phyloP scores from a whole-genome alignment of 768 basidiomycete species.

The Leccinum sublutescens region DNA sequence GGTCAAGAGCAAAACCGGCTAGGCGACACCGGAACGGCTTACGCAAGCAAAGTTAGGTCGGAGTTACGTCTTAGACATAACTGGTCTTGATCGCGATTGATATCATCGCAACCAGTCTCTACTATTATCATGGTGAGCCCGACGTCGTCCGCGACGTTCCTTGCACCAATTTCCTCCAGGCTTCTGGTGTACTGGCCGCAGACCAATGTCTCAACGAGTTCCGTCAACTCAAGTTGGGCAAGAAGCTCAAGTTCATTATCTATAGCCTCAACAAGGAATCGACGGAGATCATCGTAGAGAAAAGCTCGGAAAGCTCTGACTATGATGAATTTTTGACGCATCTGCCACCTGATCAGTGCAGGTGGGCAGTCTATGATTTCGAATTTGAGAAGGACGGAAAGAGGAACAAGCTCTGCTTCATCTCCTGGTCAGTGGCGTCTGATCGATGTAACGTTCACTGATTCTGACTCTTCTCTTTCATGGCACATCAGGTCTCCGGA shows the following conservation, averaged over 20 bases:
- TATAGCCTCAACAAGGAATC: slow-evolving; percentile 58
- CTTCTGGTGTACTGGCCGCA: slow-evolving; percentile 48
- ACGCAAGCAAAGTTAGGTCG: slow-evolving; percentile 28
- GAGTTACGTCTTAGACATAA: slow-evolving; percentile 15
- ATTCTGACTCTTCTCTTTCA: background rate
- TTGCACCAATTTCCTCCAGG: slow-evolving; percentile 6
- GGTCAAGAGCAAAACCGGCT: slow-evolving; percentile 4
- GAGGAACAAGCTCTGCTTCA: slow-evolving; percentile 86
- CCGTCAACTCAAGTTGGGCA: slow-evolving; percentile 23
- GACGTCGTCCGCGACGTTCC: background rate
- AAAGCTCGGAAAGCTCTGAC: slow-evolving; percentile 45
- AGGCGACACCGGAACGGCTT: slow-evolving; percentile 4
- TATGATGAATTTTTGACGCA: slow-evolving; percentile 75
- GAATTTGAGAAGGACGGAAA: slow-evolving; percentile 74
- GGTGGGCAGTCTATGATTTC: slow-evolving; percentile 92
- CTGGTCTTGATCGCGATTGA: slow-evolving; percentile 23
- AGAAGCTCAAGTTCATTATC: slow-evolving; percentile 85
- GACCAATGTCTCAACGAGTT: slow-evolving; percentile 41
- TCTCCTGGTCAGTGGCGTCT: slow-evolving; percentile 70
- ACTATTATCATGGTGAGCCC: slow-evolving; percentile 33
- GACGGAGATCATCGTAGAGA: slow-evolving; percentile 76
- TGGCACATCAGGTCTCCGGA: slow-evolving; percentile 74
- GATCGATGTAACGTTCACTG: background rate
- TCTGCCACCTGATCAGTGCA: slow-evolving; percentile 70
- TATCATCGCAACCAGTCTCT: slow-evolving; percentile 18